A percentile compares a stretch with the other conserved stretches of the same genome.
Evolutionary conservation across 306 rosid species (phyloP).

Genomic region (Vicia villosa): DNA sequence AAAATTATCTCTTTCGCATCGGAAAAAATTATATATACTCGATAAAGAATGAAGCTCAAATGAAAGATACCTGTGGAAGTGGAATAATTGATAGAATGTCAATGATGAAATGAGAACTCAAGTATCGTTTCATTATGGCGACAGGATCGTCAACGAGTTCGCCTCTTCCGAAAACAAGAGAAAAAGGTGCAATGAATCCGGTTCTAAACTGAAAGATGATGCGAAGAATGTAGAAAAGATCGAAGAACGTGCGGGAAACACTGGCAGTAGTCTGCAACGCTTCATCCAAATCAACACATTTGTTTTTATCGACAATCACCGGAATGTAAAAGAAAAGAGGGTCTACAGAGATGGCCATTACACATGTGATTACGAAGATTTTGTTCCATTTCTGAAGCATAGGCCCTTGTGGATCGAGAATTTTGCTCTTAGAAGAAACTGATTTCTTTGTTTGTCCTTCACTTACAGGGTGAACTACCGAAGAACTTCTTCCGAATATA

Average conservation of each 20-base stretch:
- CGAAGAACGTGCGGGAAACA: conserved; percentile 78
- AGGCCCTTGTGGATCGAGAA: conserved; percentile 77
- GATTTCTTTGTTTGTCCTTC: conserved; percentile 40
- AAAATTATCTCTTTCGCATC: no score
- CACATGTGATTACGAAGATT: no score
- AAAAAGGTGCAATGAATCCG: conserved; percentile 76
- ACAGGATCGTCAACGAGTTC: conserved; percentile 59
- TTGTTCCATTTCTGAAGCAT: conserved; percentile 87
- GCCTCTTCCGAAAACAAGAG: conserved; percentile 87
- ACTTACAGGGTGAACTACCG: conserved; percentile 39
- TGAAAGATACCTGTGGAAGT: no score
- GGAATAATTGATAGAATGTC: no score
- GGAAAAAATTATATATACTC: no score
- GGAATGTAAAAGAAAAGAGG: conserved; percentile 83
- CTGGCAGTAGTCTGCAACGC: conserved; percentile 51
- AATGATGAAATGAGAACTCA: no score
- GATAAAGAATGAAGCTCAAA: no score
- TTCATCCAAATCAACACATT: conserved; percentile 48
- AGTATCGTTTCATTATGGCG: no score
- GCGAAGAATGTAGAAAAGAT: conserved; percentile 68
- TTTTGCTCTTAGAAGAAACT: conserved; percentile 35
- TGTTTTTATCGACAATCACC: conserved; percentile 4
- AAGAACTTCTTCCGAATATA: conserved; percentile 34
- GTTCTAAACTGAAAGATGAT: conserved; percentile 77
- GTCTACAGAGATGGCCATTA: no score